Evolutionary conservation across 805 yeast genomes (phyloP), one percentile per base, ranked within the genome.

Genomic region (Metschnikowia reukaufii): DNA sequence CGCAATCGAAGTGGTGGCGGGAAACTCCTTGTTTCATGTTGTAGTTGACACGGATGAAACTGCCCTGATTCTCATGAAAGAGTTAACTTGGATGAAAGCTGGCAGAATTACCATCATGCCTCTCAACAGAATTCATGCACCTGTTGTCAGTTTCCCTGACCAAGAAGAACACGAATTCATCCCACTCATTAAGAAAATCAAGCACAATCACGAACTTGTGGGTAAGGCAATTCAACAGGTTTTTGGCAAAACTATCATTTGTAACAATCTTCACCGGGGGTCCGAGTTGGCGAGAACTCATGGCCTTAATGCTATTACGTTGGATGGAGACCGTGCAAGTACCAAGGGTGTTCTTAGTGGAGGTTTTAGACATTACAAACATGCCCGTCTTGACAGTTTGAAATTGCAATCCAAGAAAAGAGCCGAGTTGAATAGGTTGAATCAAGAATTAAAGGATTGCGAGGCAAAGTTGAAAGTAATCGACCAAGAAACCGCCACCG

Each of bases 51-150:
- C 76, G 35, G 96, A 92, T 51, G 82, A 78, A 43, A 88, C 96
- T 2, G 98, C 97, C 0, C 74, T 88, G 9, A 62, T 79, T 15
- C 65, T 92, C 3, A 86, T 91, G 86, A 84, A 84, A 36, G 90
- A 88, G 61, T 71, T 94, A 48, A 75, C 76, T 5, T 72, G 85
- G 43, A 81, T 79, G 49, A 82, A 80, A 50, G 76, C 84, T 5
- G 98, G 98, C 1, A 76, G 97, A 58, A 91, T 87, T 0, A 89
- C 98, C 0, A 90, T 94, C 57, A 83, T 94, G 72, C 98, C 99
- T 1, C 68, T 94, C 52, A 88, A 90, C 60, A 73, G 95, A 56
- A 59, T 94, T 13, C 54, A 63, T 6, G 71, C 76, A 18, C 59
- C 63, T 27, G 60, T 64, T 8, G 64, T 74, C 13, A 57, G 60